Conservation (phyloP, 805 yeast species). For the Cyberlindnera euphorbiiphila region DNA sequence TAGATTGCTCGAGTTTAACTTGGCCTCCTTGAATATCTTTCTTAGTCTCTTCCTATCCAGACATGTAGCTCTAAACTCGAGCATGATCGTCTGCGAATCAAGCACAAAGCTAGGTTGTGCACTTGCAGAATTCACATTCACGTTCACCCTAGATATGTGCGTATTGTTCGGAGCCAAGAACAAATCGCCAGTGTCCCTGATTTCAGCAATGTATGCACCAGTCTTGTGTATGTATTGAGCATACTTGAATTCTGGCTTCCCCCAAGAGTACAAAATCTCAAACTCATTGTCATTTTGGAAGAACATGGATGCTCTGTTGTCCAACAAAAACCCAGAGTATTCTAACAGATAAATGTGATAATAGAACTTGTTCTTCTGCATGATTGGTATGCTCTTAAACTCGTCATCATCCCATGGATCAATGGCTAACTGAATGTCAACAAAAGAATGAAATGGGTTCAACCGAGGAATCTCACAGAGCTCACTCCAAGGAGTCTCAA, state of each 20-base stretch:
- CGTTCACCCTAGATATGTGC: constrained; percentile 69
- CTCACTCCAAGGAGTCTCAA: constrained; percentile 91
- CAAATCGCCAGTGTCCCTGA: constrained; percentile 72
- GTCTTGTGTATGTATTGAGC: constrained; percentile 88
- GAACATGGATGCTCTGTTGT: constrained; percentile 69
- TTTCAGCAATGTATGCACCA: constrained; percentile 87
- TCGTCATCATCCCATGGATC: constrained; percentile 70
- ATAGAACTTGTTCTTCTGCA: constrained; percentile 54
- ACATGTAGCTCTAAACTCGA: constrained; percentile 63
- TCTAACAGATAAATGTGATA: constrained; percentile 76
- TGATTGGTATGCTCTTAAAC: constrained; percentile 39
- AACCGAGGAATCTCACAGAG: constrained; percentile 67
- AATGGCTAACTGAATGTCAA: constrained; percentile 59
- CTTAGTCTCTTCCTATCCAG: constrained; percentile 45
- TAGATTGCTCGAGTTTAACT: constrained; percentile 35
- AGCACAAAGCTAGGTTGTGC: constrained; percentile 34
- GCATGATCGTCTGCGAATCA: constrained; percentile 73
- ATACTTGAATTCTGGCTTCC: constrained; percentile 72
- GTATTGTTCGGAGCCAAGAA: constrained; percentile 85
- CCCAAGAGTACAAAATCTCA: constrained; percentile 88
- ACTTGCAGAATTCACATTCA: constrained; percentile 33
- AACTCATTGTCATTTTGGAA: constrained; percentile 48
- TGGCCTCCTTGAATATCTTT: constrained; percentile 57
- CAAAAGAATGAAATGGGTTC: constrained; percentile 87
- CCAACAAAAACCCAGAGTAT: constrained; percentile 71